Conservation (phyloP, 2,329 filamentous ascomycete genomes). For the Trichoderma polysporum region DNA sequence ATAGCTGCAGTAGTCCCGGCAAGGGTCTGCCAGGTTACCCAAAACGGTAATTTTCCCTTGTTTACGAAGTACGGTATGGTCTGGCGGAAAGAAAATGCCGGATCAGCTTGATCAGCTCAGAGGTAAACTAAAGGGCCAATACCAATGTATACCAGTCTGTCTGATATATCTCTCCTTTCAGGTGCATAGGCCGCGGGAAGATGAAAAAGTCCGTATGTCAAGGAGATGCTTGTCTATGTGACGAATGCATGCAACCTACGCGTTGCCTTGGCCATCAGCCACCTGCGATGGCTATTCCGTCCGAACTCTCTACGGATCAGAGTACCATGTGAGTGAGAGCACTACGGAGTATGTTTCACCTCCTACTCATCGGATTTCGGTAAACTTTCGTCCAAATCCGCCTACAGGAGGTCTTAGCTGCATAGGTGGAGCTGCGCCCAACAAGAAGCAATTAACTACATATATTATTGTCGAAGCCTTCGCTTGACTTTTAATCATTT, state of each 20-base stretch:
- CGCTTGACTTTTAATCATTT: background rate
- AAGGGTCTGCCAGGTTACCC: background rate
- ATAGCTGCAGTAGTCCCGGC: background rate
- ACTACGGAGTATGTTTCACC: no score
- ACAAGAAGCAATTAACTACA: background rate
- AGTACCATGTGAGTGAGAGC: background rate
- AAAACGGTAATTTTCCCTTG: slow-evolving; percentile 1
- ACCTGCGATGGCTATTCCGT: background rate
- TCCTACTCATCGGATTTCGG: background rate
- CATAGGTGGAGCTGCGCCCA: background rate
- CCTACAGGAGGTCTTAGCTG: background rate
- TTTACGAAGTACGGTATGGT: background rate
- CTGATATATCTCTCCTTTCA: background rate
- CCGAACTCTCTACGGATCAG: background rate
- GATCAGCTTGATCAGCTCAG: no score
- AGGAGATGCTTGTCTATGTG: background rate
- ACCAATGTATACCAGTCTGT: background rate
- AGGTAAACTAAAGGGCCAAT: background rate
- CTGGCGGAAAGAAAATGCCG: background rate
- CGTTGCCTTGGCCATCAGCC: background rate
- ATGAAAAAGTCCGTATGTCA: background rate
- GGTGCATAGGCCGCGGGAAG: background rate
- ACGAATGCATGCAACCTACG: background rate
- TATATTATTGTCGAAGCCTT: background rate
- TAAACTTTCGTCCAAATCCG: background rate